These are phyloP conservation scores for Chytriomyces confervae DNA, from an alignment of 192 early-diverging fungal species.

Conservation along the genomic window DNA sequence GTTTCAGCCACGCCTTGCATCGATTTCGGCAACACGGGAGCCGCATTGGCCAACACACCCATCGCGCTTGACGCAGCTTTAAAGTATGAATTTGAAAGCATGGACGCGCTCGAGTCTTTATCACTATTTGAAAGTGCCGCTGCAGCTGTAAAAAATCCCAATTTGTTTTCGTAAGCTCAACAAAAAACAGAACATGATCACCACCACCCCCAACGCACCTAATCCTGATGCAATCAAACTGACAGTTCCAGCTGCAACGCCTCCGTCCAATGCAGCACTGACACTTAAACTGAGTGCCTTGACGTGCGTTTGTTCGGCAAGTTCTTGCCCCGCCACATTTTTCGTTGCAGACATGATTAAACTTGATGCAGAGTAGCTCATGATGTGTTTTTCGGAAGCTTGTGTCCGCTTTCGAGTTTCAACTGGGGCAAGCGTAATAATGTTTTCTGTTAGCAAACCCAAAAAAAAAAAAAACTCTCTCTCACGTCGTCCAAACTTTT, in stretches of 20 bases:
- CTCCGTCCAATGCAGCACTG: slow-evolving; percentile 42
- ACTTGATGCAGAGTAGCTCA: slow-evolving; percentile 30
- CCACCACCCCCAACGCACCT: slow-evolving; percentile 11
- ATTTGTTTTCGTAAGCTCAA: background rate
- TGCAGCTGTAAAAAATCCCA: background rate
- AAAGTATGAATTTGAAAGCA: slow-evolving; percentile 31
- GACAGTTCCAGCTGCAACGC: slow-evolving; percentile 39
- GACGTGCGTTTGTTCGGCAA: slow-evolving; percentile 11
- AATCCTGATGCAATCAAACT: slow-evolving; percentile 40
- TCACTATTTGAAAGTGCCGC: background rate
- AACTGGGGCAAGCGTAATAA: slow-evolving; percentile 21
- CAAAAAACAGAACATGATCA: background rate
- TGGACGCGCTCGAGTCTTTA: background rate
- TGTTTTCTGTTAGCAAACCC: background rate
- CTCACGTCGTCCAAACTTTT: slow-evolving; percentile 43
- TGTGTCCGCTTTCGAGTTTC: slow-evolving; percentile 34
- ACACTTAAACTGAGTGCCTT: slow-evolving; percentile 36
- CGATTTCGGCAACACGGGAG: slow-evolving; percentile 35
- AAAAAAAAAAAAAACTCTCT: slow-evolving; percentile 29
- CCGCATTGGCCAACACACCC: slow-evolving; percentile 38
- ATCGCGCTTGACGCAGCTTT: slow-evolving; percentile 37
- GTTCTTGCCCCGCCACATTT: background rate
- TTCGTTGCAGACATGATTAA: slow-evolving; percentile 22
- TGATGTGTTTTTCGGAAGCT: background rate
- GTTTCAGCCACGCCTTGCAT: slow-evolving; percentile 39